Evolutionary conservation across 2,329 filamentous ascomycete genomes (phyloP), one percentile per base, ranked within the genome.

Genomic region (Claviceps paspali): DNA sequence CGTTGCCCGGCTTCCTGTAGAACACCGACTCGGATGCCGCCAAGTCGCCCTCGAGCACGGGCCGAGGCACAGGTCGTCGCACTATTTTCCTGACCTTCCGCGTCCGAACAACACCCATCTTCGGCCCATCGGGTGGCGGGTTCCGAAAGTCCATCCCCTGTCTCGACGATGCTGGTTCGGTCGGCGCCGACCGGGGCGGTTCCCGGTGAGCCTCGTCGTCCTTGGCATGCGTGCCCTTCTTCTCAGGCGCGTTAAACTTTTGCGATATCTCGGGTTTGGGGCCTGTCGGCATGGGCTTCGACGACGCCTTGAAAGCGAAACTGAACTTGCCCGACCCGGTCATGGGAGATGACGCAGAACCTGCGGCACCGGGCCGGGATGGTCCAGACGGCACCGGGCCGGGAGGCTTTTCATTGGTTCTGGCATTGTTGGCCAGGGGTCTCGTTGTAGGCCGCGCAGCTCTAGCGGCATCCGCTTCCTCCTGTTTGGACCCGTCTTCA

Each of bases 1-100:
- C 88, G 48, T 96, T 94, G n/a, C 88, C 88, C 1, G 87, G 87
- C 54, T 95, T 96, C 45, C 88, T 73, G 61, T 81, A 94, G 58
- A 92, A 96, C 3, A 96, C 86, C 1, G 87, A 95, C 32, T 88
- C 81, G 0, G 87, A 93, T 5, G 68, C 64, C 9, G 76, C 74
- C 48, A 88, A 73, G 23, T 94, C 83, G 18, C 76, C 62, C 0
- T 79, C 62, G 2, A 96, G 62, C 5, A 66, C 71, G 2, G 84
- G 85, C 36, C 78, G 76, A 33, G 76, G 66, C 52, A 86, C 91
- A 10, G 75, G 61, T 22, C 80, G 74, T 53, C 70, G 82, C 56
- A 82, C 68, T 3, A 75, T 75, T 57, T 73, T 79, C 52, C 73
- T 80, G 26, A 80, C 70, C 52, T 69, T 69, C 38, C 82, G 64